phyloP scores from a whole-genome alignment of 2,329 filamentous ascomycete genomes.

The Alternaria consortialis region DNA sequence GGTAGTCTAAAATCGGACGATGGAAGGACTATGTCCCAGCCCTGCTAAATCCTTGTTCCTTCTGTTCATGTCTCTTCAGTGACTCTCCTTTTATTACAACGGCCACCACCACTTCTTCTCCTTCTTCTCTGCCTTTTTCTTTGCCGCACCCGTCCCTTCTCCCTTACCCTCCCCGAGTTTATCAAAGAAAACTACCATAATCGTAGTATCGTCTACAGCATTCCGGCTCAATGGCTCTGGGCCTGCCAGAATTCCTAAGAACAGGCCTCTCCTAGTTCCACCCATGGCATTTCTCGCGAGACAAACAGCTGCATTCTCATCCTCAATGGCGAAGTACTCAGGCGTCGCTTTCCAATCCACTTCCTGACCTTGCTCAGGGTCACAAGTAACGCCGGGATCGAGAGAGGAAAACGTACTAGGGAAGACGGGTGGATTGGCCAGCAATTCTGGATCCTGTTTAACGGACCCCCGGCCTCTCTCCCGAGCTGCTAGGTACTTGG shows the following conservation, averaged over 20 bases:
- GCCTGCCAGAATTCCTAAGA: conserved; percentile 51
- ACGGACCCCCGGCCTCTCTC: conserved; percentile 36
- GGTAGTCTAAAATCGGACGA: not conserved
- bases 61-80: too few species aligned
- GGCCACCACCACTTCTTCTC: not conserved
- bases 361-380: conserved; percentile 45
- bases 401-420: conserved; percentile 9
- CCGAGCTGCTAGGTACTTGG: conserved; percentile 61
- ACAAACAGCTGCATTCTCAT: conserved; percentile 63
- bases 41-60: not conserved
- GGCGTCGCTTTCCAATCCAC: conserved; percentile 54
- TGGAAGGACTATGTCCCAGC: not conserved
- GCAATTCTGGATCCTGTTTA: conserved; percentile 24
- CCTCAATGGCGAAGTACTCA: conserved; percentile 59
- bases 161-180: conserved; percentile 24
- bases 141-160: conserved; percentile 1
- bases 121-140: conserved; percentile 25
- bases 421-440: conserved; percentile 17
- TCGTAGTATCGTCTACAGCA: conserved; percentile 61
- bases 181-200: conserved; percentile 65
- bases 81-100: not conserved
- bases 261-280: conserved; percentile 55
- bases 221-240: conserved; percentile 46
- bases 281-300: conserved; percentile 63
- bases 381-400: conserved; percentile 49